These are phyloP conservation scores for Ceraceosorus guamensis DNA, from an alignment of 1,284 basidiomycete species.

Conservation along the genomic window DNA sequence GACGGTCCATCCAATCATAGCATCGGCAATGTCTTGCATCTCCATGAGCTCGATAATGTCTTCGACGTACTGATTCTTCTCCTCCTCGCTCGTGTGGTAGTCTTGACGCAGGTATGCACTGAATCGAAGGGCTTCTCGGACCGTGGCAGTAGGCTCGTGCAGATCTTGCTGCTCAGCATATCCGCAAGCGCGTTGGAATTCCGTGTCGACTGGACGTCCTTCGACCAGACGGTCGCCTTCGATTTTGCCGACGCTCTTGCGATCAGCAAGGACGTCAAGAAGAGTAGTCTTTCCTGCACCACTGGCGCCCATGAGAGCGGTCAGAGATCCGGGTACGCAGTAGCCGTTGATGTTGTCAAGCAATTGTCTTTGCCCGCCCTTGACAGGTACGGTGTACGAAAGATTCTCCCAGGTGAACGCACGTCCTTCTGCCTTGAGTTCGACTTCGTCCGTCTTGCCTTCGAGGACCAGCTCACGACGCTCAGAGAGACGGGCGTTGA, in stretches of 20 bases:
- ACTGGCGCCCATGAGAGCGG: conserved; percentile 65
- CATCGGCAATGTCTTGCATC: conserved; percentile 63
- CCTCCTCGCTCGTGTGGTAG: conserved; percentile 57
- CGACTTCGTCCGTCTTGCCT: conserved; percentile 22
- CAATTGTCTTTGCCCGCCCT: conserved; percentile 58
- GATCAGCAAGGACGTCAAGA: conserved; percentile 73
- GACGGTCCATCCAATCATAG: conserved; percentile 57
- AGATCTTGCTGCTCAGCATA: conserved; percentile 71
- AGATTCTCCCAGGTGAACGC: conserved; percentile 52
- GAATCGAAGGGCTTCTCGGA: conserved; percentile 75
- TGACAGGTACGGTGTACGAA: conserved; percentile 53
- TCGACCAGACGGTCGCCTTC: conserved; percentile 71
- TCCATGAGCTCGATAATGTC: conserved; percentile 72
- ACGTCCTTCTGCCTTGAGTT: conserved; percentile 29
- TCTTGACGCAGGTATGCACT: conserved; percentile 76
- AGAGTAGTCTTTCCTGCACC: conserved; percentile 60
- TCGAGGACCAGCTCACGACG: conserved; percentile 12
- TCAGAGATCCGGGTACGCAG: conserved; percentile 70
- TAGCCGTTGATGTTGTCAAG: conserved; percentile 74
- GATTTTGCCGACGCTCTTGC: conserved; percentile 71
- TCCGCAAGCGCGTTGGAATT: conserved; percentile 63
- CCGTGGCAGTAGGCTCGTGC: conserved; percentile 74
- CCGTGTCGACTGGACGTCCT: conserved; percentile 62
- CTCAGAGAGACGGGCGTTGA: conserved; percentile 27
- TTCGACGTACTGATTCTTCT: conserved; percentile 76